Base-by-base conservation (phyloP, 2,329 filamentous ascomycete genomes). In the Trichoderma atrobrunneum region DNA sequence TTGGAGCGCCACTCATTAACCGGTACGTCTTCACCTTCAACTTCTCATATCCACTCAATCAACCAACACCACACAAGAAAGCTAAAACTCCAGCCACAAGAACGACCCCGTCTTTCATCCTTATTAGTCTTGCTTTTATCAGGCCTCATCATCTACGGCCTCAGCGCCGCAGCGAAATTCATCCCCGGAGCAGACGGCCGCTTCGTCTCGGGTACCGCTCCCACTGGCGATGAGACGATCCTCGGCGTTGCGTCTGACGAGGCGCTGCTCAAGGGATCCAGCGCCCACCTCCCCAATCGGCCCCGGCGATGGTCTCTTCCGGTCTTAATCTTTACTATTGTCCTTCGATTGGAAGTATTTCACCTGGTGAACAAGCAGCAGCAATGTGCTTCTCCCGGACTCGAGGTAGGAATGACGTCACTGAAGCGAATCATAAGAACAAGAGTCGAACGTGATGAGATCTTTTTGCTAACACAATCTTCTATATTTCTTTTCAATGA, bases 351-450 rank as follows among this genome's bases (percentile, higher is more conserved):
- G 18, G 85, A 87, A 72, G 77, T 86, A 2, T 84, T 86, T 43
- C 82, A 87, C 66, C 79, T 78, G 36, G 82, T 87, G 1, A 81
- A 84, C 16, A 78, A 79, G 30, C 82, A 85, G 72, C 82, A 87
- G 43, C 86, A 88, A 77, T 89, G 87, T 75, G 82, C 86, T 7
- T 80, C 78, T 14, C 80, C 84, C 24, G 87, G 87, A 3, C 75
- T 88, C 18, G 86, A 88, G 82, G 86, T 81, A 74, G 76, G 3
- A 39, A 67, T 72, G 70, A 72, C 64, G 57, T 68, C 65, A 72
- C 34, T 68, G 62, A 71, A 67, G 56, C 32, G 28, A 18, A 43
- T 39, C 6, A 57, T 18, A 10, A 30, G 18, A 36, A 30, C 12
- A 14, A 26, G 32, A 26, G 5, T 21, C 21, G 36, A 54, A 36